These are phyloP conservation scores for Magnolia changhungtana DNA, from an alignment of 164 flowering plant genomes.

Conservation along the genomic window DNA sequence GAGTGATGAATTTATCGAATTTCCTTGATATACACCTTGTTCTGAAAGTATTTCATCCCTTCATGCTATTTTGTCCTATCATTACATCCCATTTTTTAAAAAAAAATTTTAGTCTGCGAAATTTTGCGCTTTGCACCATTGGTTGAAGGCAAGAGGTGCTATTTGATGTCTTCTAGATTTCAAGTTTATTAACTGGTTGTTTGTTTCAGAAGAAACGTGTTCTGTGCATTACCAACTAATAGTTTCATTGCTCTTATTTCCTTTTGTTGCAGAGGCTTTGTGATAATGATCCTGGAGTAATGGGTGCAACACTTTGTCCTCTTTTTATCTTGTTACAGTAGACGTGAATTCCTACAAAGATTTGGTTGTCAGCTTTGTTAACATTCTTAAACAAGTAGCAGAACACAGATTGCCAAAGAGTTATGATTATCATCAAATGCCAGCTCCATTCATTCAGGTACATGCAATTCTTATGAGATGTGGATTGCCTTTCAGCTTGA, in stretches of 20 bases:
- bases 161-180: too few relatives aligned
- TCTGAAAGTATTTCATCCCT: too few relatives aligned
- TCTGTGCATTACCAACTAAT: background rate
- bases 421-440: slow-evolving; percentile 96
- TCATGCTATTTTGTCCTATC: too few relatives aligned
- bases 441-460: slow-evolving; percentile 99
- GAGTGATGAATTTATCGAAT: too few relatives aligned
- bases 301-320: slow-evolving; percentile 98
- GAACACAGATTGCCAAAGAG: slow-evolving; percentile 86
- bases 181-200: too few relatives aligned
- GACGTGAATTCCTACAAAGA: slow-evolving; percentile 80
- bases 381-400: slow-evolving; percentile 91
- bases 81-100: too few relatives aligned
- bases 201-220: background rate
- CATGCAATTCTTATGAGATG: background rate
- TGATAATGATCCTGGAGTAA: slow-evolving; percentile 98
- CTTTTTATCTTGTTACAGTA: slow-evolving; percentile 67
- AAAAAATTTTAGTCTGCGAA: too few relatives aligned
- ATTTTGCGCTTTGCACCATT: too few relatives aligned
- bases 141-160: too few relatives aligned
- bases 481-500: too few relatives aligned
- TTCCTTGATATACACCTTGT: too few relatives aligned
- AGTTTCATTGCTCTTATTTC: slow-evolving; percentile 7
- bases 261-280: slow-evolving; percentile 66
- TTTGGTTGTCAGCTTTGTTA: slow-evolving; percentile 77